Evolutionary conservation across 768 basidiomycete species (phyloP).

Genomic region (Cystofilobasidium ferigula): DNA sequence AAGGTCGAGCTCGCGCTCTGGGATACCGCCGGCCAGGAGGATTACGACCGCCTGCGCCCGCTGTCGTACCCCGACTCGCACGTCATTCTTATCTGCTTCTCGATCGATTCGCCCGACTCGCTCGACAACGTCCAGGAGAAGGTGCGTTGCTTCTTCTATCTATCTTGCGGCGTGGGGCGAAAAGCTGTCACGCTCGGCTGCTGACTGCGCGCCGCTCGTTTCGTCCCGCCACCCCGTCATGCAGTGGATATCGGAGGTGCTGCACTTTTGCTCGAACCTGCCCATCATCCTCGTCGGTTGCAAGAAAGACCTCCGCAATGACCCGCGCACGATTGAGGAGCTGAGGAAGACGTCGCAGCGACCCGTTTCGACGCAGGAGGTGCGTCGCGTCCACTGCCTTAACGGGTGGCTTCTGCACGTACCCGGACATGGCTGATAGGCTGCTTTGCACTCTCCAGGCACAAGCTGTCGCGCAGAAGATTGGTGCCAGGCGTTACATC

Average conservation of each 20-base stretch:
- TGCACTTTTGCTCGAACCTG: constrained; percentile 88
- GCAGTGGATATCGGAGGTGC: constrained; percentile 97
- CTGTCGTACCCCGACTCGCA: constrained; percentile 99
- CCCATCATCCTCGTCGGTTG: constrained; percentile 96
- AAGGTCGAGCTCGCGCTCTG: constrained; percentile 96
- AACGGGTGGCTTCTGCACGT: background rate
- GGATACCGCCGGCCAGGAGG: constrained; percentile 99
- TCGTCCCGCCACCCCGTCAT: background rate
- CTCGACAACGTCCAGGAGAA: constrained; percentile 99
- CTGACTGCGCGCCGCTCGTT: background rate
- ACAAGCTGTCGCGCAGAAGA: constrained; percentile 89
- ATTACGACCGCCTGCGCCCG: constrained; percentile 83
- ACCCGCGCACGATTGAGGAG: constrained; percentile 85
- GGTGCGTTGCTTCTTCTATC: no score
- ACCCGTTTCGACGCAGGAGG: constrained; percentile 84
- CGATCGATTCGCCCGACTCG: constrained; percentile 93
- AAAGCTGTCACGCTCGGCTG: no score
- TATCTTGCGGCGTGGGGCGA: no score
- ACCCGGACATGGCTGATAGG: no score
- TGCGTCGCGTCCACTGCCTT: background rate
- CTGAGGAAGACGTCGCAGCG: constrained; percentile 86
- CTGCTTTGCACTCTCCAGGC: constrained; percentile 42
- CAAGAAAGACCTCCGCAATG: constrained; percentile 96
- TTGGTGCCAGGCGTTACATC: constrained; percentile 88
- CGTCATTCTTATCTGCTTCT: constrained; percentile 98